These are phyloP conservation scores for Cunninghamia lanceolata DNA, from an alignment of 75 land plant species.

Conservation along the genomic window DNA sequence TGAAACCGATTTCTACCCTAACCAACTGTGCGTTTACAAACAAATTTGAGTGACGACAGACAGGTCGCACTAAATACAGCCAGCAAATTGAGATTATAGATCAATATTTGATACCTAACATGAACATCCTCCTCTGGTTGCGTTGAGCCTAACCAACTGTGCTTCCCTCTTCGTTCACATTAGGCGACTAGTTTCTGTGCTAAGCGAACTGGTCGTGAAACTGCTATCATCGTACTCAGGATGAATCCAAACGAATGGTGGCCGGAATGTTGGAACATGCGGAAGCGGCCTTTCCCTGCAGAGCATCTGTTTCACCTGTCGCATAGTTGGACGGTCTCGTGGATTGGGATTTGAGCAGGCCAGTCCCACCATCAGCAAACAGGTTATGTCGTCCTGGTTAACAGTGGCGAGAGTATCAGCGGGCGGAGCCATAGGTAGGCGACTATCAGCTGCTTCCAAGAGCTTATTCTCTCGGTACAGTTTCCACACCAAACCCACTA, in stretches of 20 bases:
- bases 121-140: too few relatives aligned
- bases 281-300: conserved; percentile 8
- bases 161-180: too few relatives aligned
- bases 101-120: too few relatives aligned
- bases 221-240: neutral
- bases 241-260: conserved; percentile 13
- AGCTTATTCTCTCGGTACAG: conserved; percentile 35
- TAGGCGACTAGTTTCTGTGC: neutral
- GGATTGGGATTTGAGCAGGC: conserved; percentile 17
- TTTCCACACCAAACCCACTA: conserved; percentile 68
- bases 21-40: too few relatives aligned
- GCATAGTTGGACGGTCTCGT: conserved; percentile 11
- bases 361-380: conserved; percentile 12
- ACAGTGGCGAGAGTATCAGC: neutral
- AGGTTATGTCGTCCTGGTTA: neutral
- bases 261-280: conserved; percentile 8
- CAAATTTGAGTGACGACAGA: too few relatives aligned
- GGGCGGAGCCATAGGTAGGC: neutral
- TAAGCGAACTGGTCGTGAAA: neutral
- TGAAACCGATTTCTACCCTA: too few relatives aligned
- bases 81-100: too few relatives aligned
- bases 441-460: conserved; percentile 36
- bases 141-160: too few relatives aligned
- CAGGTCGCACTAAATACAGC: too few relatives aligned
- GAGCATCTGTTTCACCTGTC: conserved; percentile 18